Evolutionary conservation across 2,329 filamentous ascomycete species (phyloP).

Genomic region (Ceratocystis cubensis): DNA sequence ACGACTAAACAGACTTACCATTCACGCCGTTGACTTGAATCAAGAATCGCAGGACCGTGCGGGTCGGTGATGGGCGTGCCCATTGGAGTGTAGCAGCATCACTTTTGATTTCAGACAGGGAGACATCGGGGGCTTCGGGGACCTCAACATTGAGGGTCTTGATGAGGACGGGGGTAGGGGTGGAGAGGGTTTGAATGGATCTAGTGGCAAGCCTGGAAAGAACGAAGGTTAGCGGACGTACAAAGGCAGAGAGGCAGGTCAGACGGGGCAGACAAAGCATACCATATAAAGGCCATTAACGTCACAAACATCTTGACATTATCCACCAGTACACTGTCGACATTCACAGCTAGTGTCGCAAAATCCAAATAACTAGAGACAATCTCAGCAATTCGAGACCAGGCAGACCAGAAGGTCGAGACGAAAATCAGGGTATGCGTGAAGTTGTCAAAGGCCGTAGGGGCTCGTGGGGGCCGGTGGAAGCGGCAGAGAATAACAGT

Average conservation of each 20-base stretch:
- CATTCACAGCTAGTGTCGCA: constrained; percentile 14
- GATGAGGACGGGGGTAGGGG: constrained; percentile 82
- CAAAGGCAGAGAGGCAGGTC: neutral
- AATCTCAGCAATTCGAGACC: constrained; percentile 20
- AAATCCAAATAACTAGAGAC: constrained; percentile 17
- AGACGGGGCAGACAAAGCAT: constrained; percentile 8
- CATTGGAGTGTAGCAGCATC: constrained; percentile 85
- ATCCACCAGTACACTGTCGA: constrained; percentile 20
- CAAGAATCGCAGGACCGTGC: constrained; percentile 70
- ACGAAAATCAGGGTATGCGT: constrained; percentile 22
- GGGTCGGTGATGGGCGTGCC: constrained; percentile 56
- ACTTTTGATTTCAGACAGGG: constrained; percentile 74
- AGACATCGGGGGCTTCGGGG: constrained; percentile 76
- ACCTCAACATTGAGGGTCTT: constrained; percentile 88
- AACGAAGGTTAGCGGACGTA: constrained; percentile 1
- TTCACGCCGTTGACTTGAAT: constrained; percentile 90
- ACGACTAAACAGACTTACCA: constrained; percentile 41
- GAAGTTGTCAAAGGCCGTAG: constrained; percentile 22
- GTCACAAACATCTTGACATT: constrained; percentile 22
- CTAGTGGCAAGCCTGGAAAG: constrained; percentile 64
- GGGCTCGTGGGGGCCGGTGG: constrained; percentile 22
- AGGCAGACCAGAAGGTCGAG: constrained; percentile 21
- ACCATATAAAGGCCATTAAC: constrained; percentile 21
- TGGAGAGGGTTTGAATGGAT: constrained; percentile 77
- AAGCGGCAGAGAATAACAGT: constrained; percentile 22